Conservation (phyloP, 805 yeast species). For the Sugiyamaella chiloensis region DNA sequence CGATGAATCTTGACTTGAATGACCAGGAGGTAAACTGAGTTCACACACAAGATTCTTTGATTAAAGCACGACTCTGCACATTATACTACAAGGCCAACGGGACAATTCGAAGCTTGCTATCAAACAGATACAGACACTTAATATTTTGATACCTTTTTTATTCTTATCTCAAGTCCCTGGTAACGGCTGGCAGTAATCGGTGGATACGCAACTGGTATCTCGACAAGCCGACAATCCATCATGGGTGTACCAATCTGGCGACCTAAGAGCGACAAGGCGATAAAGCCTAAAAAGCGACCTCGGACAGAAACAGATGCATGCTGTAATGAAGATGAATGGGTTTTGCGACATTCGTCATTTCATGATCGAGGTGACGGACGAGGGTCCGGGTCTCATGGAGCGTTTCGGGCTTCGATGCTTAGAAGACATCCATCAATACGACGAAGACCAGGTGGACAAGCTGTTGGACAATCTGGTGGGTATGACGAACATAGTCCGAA, state of each 20-base stretch:
- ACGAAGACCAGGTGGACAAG: too few species aligned
- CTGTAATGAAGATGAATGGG: conserved; percentile 3
- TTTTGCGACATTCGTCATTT: conserved; percentile 3
- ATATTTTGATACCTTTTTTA: too few species aligned
- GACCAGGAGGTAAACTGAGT: too few species aligned
- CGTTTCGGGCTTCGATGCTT: background rate
- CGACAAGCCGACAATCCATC: background rate
- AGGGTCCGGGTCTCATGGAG: conserved; percentile 3
- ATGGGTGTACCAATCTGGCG: conserved; percentile 20
- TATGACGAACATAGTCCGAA: background rate
- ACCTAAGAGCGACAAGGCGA: conserved; percentile 7
- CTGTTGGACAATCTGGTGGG: background rate
- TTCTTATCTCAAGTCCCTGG: too few species aligned
- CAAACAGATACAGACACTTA: too few species aligned
- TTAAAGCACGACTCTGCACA: too few species aligned
- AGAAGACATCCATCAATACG: conserved; percentile 6
- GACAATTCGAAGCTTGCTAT: too few species aligned
- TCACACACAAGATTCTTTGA: too few species aligned
- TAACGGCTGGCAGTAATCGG: too few species aligned
- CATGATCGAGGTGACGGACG: background rate
- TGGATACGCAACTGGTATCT: too few species aligned
- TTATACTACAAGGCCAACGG: too few species aligned
- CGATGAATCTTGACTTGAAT: too few species aligned
- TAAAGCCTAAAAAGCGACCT: conserved; percentile 10
- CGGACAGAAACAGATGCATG: background rate